These are phyloP conservation scores for Myotisia sp. DNA, from an alignment of 2,329 filamentous ascomycete species.

Conservation along the genomic window DNA sequence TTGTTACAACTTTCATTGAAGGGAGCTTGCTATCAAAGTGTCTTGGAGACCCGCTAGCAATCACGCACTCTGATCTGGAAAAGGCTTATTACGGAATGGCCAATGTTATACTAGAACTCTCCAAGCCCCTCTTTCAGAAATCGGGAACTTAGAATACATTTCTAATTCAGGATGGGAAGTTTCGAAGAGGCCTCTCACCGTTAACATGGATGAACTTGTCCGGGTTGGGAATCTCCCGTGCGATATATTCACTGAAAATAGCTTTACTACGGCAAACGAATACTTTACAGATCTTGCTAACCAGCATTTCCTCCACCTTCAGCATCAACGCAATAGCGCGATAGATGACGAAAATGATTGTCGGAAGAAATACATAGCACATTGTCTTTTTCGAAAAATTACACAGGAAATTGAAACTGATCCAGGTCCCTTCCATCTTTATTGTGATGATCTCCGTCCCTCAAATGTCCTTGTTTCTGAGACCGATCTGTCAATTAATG, in stretches of 20 bases:
- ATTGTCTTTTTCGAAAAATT: slow-evolving; percentile 28
- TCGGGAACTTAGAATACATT: slow-evolving; percentile 9
- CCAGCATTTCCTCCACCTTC: slow-evolving; percentile 17
- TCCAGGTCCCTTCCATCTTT: slow-evolving; percentile 15
- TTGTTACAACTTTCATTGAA: slow-evolving; percentile 16
- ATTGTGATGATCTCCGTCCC: slow-evolving; percentile 18
- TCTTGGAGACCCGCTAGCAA: slow-evolving; percentile 15
- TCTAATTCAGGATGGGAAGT: slow-evolving; percentile 7
- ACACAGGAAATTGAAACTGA: slow-evolving; percentile 16
- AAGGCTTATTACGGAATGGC: slow-evolving; percentile 12
- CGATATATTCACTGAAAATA: slow-evolving; percentile 4
- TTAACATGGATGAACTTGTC: slow-evolving; percentile 10
- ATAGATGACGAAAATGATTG: slow-evolving; percentile 27
- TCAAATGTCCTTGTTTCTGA: slow-evolving; percentile 17
- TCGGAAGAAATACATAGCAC: slow-evolving; percentile 31
- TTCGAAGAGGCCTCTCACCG: slow-evolving; percentile 8
- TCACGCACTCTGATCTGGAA: slow-evolving; percentile 9
- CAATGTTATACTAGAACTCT: slow-evolving; percentile 11
- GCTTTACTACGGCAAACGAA: slow-evolving; percentile 7
- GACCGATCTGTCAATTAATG: slow-evolving; percentile 12
- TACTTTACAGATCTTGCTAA: slow-evolving; percentile 10
- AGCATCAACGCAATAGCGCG: slow-evolving; percentile 30
- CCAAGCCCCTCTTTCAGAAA: slow-evolving; percentile 11
- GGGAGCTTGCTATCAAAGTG: slow-evolving; percentile 14
- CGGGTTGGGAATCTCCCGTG: slow-evolving; percentile 6